Evolutionary conservation across 1,139 yeast species (phyloP), one percentile per base, ranked within the genome.

Genomic region (Saccharomyces hybrid): DNA sequence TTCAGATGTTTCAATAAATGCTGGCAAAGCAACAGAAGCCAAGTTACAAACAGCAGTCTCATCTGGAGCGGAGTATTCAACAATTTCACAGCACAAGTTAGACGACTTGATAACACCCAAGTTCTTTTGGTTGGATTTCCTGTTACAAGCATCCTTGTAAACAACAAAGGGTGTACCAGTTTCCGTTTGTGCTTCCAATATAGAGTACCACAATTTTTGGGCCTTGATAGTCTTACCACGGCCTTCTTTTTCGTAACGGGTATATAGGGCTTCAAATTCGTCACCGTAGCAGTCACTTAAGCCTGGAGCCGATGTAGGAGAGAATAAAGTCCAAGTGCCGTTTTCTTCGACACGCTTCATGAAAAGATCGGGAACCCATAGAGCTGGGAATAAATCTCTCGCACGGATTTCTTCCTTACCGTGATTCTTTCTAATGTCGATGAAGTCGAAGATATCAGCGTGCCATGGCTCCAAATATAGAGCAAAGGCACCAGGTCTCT

Each of bases 101-200:
- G 96, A 88, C 28, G 95, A 86, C 74, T 88, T 88, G 71, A 88
- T 89, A 48, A 86, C 78, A 62, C 97, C 96, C 68, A 89, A 75
- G 70, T 88, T 89, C 78, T 86, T 81, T 73, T 88, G 97, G 73
- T 88, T 88, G 58, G 88, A 78, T 75, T 89, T 88, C 57, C 75
- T 65, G 74, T 88, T 88, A 76, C 95, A 87, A 44, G 95, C 82
- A 74, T 88, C 97, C 73, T 88, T 89, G 75, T 88, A 88, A 48
- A 88, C 79, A 89, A 88, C 87, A 75, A 87, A 88, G 29, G 97
- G 97, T 64, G 88, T 87, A 65, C 97, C 97, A 32, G 96, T 88
- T 75, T 88, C 97, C 49, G 91, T 86, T 74, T 88, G 97, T 27
- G 95, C 85, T 70, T 88, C 95, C 59, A 88, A 76, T 58, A 88